phyloP scores from a whole-genome alignment of 441 rosid genomes.

The Omphalea diandra region DNA sequence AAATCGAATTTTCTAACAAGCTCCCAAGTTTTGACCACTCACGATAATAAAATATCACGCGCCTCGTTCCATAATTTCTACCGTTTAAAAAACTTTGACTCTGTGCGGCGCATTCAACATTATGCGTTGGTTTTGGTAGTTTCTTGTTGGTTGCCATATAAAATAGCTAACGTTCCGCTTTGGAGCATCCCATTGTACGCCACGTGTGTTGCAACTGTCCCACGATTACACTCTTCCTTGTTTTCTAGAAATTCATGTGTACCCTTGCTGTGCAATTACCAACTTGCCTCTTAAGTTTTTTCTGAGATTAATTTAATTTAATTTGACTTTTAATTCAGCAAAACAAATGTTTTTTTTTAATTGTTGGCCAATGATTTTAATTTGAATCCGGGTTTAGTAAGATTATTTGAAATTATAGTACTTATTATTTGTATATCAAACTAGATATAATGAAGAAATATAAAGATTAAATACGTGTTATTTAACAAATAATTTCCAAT shows the following conservation, averaged over 20 bases:
- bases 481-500: too few relatives aligned
- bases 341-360: too few relatives aligned
- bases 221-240: background rate
- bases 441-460: too few relatives aligned
- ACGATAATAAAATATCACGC: background rate
- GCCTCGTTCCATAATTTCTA: too few relatives aligned
- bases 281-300: background rate
- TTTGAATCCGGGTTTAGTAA: too few relatives aligned
- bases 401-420: too few relatives aligned
- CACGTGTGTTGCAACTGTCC: background rate
- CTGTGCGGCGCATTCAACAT: background rate
- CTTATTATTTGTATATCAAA: too few relatives aligned
- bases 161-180: background rate
- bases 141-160: constrained; percentile 17
- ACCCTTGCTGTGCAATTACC: background rate
- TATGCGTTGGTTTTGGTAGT: constrained; percentile 1
- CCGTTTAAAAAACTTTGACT: background rate
- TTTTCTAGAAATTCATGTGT: constrained; percentile 12
- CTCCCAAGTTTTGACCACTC: background rate
- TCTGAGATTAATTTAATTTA: background rate
- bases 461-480: too few relatives aligned
- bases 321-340: too few relatives aligned
- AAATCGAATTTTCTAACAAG: too few relatives aligned
- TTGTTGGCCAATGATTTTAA: too few relatives aligned
- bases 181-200: background rate